Evolutionary conservation across 257 asterid species (phyloP).

Genomic region (Ilex aquifolium): DNA sequence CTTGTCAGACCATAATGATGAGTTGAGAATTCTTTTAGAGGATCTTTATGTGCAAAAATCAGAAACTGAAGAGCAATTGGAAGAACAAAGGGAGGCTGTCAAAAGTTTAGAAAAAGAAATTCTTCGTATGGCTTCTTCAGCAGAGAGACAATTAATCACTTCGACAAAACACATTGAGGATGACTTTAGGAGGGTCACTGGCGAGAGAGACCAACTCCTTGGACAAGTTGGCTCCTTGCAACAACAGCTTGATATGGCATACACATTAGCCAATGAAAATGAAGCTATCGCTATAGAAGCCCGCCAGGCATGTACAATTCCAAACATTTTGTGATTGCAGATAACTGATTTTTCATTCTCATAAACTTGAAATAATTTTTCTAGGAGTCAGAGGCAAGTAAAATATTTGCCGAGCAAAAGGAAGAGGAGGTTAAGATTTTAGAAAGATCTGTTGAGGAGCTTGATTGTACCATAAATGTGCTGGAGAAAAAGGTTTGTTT

Average conservation of each 20-base stretch:
- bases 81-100: slow-evolving; percentile 53
- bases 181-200: slow-evolving; percentile 38
- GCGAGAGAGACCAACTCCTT: slow-evolving; percentile 59
- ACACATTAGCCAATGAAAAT: slow-evolving; percentile 76
- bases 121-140: slow-evolving; percentile 45
- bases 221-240: slow-evolving; percentile 56
- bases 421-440: slow-evolving; percentile 90
- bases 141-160: slow-evolving; percentile 36
- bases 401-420: slow-evolving; percentile 75
- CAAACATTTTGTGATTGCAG: slow-evolving; percentile 16
- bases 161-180: slow-evolving; percentile 36
- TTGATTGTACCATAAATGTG: slow-evolving; percentile 77
- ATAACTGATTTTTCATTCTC: slow-evolving; percentile 12
- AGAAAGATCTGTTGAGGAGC: slow-evolving; percentile 82
- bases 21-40: slow-evolving; percentile 47
- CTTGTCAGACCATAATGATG: slow-evolving; percentile 56
- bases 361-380: slow-evolving; percentile 20
- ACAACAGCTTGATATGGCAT: slow-evolving; percentile 57
- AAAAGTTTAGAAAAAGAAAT: slow-evolving; percentile 65
- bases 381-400: slow-evolving; percentile 72
- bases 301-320: slow-evolving; percentile 45
- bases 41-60: slow-evolving; percentile 64
- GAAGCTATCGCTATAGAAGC: slow-evolving; percentile 78
- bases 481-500: slow-evolving; percentile 71
- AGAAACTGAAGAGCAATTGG: slow-evolving; percentile 53